Conservation (phyloP, 2,329 filamentous ascomycete genomes). For the Cercospora sp. region DNA sequence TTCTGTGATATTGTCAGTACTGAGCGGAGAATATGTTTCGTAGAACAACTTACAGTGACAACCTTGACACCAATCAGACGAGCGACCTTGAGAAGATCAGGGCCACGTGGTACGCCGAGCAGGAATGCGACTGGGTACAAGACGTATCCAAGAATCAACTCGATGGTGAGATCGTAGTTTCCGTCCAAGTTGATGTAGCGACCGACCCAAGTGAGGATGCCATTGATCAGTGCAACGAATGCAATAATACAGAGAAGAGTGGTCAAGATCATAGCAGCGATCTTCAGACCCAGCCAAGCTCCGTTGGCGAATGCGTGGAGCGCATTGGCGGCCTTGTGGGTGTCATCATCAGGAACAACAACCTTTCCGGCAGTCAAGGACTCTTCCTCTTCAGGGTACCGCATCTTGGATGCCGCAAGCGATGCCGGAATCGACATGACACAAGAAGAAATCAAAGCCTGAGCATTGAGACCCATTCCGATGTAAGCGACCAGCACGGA, state of each 20-base stretch:
- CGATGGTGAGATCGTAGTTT: constrained; percentile 67
- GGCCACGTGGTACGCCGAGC: constrained; percentile 68
- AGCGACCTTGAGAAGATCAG: constrained; percentile 67
- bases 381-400: constrained; percentile 85
- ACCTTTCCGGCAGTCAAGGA: constrained; percentile 79
- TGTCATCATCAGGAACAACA: constrained; percentile 75
- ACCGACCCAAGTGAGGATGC: constrained; percentile 80
- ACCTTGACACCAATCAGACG: constrained; percentile 83
- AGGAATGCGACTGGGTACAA: constrained; percentile 78
- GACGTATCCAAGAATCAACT: constrained; percentile 74
- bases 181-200: constrained; percentile 70
- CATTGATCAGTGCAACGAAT: constrained; percentile 71
- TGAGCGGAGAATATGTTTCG: neutral
- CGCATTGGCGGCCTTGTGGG: constrained; percentile 73
- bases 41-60: constrained; percentile 58
- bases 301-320: constrained; percentile 85
- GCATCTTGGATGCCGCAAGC: constrained; percentile 82
- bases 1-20: constrained; percentile 51
- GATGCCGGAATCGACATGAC: constrained; percentile 96
- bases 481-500: constrained; percentile 87
- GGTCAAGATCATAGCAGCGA: constrained; percentile 77
- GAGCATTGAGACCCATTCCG: constrained; percentile 74
- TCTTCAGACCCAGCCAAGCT: constrained; percentile 82
- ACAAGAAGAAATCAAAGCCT: constrained; percentile 84
- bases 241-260: constrained; percentile 83